phyloP scores from a whole-genome alignment of 2,329 filamentous ascomycete genomes.

The Clonostachys sp. region DNA sequence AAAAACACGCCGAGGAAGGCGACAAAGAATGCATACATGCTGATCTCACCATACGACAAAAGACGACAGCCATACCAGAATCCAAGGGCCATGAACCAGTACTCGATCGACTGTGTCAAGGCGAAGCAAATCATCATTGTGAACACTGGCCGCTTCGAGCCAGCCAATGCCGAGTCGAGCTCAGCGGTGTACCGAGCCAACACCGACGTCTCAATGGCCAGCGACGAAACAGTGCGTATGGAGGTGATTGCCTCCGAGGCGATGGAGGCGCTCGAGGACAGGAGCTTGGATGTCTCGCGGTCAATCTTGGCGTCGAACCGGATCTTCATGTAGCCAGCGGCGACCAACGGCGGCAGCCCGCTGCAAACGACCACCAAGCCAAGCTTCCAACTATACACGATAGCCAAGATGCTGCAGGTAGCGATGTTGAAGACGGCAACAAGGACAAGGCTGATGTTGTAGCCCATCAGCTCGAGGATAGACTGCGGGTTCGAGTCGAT shows the following conservation, averaged over 20 bases:
- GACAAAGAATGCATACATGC: constrained; percentile 46
- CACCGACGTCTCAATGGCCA: constrained; percentile 32
- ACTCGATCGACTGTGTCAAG: constrained; percentile 59
- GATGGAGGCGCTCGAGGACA: constrained; percentile 52
- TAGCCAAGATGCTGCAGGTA: constrained; percentile 45
- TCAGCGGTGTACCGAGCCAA: constrained; percentile 30
- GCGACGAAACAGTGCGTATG: constrained; percentile 53
- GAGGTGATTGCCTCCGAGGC: constrained; percentile 58
- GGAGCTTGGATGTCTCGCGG: constrained; percentile 60
- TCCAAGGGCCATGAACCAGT: constrained; percentile 79
- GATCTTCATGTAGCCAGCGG: constrained; percentile 44
- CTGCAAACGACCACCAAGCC: constrained; percentile 59
- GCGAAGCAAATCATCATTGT: constrained; percentile 28
- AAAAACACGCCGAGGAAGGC: constrained; percentile 47
- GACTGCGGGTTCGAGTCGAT: constrained; percentile 29
- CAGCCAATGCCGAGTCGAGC: constrained; percentile 15
- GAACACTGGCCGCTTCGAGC: constrained; percentile 21
- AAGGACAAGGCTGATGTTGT: constrained; percentile 30
- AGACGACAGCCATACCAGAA: constrained; percentile 86
- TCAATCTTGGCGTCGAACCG: constrained; percentile 33
- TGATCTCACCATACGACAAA: constrained; percentile 56
- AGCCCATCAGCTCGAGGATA: constrained; percentile 35
- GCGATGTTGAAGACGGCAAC: constrained; percentile 14
- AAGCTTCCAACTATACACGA: constrained; percentile 68
- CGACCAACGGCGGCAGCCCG: constrained; percentile 59